Evolutionary conservation across 2,329 filamentous ascomycete species (phyloP).

Genomic region (Nemania sp.): DNA sequence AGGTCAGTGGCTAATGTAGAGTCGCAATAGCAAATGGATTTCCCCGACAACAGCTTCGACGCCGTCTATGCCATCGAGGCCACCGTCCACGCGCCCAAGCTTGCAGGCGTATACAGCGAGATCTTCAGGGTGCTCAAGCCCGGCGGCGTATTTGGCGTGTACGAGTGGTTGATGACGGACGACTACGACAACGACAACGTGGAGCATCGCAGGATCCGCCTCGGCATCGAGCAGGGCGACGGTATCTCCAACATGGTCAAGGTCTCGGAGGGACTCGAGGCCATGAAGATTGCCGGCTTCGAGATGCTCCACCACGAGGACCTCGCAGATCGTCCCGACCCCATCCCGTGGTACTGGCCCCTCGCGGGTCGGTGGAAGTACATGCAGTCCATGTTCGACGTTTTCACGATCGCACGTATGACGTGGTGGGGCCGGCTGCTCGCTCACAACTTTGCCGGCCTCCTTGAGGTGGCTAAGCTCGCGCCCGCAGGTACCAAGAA

Average conservation of each 20-base stretch:
- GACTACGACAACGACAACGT: conserved; percentile 88
- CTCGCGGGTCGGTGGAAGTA: conserved; percentile 84
- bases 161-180: conserved; percentile 99
- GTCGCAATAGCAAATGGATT: conserved; percentile 77
- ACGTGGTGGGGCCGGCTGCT: conserved; percentile 78
- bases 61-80: conserved; percentile 97
- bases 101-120: conserved; percentile 91
- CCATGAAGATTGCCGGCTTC: conserved; percentile 88
- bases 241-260: conserved; percentile 98
- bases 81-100: conserved; percentile 88
- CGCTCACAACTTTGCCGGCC: conserved; percentile 76
- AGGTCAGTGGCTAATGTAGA: conserved; percentile 5
- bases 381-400: conserved; percentile 77
- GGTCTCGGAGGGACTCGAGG: conserved; percentile 76
- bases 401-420: conserved; percentile 86
- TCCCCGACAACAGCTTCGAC: conserved; percentile 89
- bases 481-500: conserved; percentile 87
- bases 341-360: conserved; percentile 92
- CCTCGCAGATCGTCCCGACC: conserved; percentile 74
- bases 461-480: conserved; percentile 73
- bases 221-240: conserved; percentile 93
- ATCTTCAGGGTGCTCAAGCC: conserved; percentile 96
- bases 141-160: conserved; percentile 92
- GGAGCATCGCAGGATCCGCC: conserved; percentile 84
- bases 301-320: conserved; percentile 84